Conservation (phyloP, 73 alveolate species). For the Blepharisma japonicum region DNA sequence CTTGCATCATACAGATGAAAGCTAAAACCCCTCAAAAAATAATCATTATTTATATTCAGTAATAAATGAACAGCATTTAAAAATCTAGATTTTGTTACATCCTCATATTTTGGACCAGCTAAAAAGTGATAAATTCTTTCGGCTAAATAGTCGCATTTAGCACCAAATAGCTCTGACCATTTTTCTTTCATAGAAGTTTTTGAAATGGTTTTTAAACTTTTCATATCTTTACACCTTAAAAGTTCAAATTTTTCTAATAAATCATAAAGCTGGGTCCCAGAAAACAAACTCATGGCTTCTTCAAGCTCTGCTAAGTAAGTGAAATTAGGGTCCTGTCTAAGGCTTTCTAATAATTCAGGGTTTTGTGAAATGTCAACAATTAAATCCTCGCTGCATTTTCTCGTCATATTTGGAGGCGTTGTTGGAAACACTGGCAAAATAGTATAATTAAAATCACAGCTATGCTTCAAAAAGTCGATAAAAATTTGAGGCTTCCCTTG, state of each 20-base stretch:
- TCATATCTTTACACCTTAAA: background rate
- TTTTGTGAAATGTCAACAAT: background rate
- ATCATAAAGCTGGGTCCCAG: background rate
- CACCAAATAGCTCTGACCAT: slow-evolving; percentile 18
- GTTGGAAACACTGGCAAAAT: too few species aligned
- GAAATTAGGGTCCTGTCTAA: background rate
- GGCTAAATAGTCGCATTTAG: slow-evolving; percentile 8
- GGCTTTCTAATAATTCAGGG: background rate
- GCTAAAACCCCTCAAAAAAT: background rate
- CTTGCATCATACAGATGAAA: slow-evolving; percentile 5
- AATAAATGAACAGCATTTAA: background rate
- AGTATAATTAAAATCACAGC: background rate
- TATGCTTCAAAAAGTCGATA: background rate
- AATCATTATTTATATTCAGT: background rate
- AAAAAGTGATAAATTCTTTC: slow-evolving; percentile 14
- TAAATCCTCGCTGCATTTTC: background rate
- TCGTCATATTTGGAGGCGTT: background rate
- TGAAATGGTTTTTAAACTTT: background rate
- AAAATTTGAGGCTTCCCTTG: slow-evolving; percentile 6
- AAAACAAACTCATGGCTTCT: background rate
- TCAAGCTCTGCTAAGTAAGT: background rate
- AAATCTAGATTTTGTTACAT: slow-evolving; percentile 20
- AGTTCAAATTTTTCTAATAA: slow-evolving; percentile 3
- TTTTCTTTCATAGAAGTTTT: slow-evolving; percentile 13
- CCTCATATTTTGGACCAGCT: slow-evolving; percentile 3